Base-by-base conservation (phyloP, 306 rosid species). In the Pachyrhizus erosus region DNA sequence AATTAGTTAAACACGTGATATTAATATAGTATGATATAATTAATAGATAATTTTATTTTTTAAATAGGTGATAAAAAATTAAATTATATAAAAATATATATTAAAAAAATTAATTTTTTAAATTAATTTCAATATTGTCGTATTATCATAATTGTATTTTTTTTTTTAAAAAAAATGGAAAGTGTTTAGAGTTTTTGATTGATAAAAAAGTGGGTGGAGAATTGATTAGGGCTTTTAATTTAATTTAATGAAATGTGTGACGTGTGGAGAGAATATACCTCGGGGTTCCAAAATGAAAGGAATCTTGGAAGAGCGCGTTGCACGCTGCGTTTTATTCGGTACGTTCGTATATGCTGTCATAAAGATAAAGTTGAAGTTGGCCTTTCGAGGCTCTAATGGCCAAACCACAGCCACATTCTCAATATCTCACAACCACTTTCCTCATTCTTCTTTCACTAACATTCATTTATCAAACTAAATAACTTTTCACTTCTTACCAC, bases 251-350 rank as follows among this genome's bases (percentile, higher is more conserved):
- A 3, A 15, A 48, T 48, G 57, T 18, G 76, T 1, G 80, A 85
- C 55, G 81, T 70, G 77, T 85, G 42, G 67, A 54, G 11, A 70
- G 88, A 80, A 85, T 85, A 85, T 80, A 60, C 88, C 85, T 62
- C 15, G 46, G 0, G 49, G 33, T 54, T 71, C 49, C 31, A 52
- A 61, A 48, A 49, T 46, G 33, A 23, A 69, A n/a, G 39, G 85
- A 70, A 80, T 75, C 80, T 64, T 9, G 0, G 3, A 21, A 18
- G 34, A 85, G 58, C 66, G 76, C 45, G 69, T 80, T 55, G 34
- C 78, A 74, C 78, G 62, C 49, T 78, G 84, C 71, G 82, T 82
- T 39, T 23, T 84, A 76, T 76, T 62, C 3, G 74, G 43, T 43
- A 26, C n/a, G 6, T 55, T 42, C 48, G 17, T 7, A 2, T 7